phyloP scores from a whole-genome alignment of 2,329 filamentous ascomycete genomes.

The Cercospora berteroae region DNA sequence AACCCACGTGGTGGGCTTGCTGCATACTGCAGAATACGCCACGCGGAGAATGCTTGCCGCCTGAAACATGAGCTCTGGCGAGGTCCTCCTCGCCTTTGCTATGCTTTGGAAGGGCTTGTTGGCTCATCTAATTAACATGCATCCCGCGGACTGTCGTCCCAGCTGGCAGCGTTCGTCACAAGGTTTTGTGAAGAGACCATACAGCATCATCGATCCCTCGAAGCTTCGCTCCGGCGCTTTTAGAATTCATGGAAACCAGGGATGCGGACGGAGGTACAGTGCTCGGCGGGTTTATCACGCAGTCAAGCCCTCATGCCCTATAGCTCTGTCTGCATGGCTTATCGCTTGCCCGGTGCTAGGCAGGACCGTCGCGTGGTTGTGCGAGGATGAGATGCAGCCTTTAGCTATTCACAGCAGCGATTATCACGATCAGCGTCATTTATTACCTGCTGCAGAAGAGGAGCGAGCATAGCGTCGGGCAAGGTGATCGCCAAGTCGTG shows the following conservation, averaged over 20 bases:
- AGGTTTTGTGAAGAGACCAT: neutral
- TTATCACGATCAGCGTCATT: conserved; percentile 4
- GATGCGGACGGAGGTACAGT: neutral
- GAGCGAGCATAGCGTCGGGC: conserved; percentile 3
- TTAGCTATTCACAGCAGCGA: conserved; percentile 8
- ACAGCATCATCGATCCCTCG: neutral
- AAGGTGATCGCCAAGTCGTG: conserved; percentile 6
- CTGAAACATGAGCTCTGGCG: neutral
- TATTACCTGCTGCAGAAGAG: conserved; percentile 1
- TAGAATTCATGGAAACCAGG: neutral
- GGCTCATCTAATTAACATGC: neutral
- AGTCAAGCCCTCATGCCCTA: neutral
- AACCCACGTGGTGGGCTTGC: neutral
- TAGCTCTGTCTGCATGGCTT: neutral
- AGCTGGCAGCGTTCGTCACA: neutral
- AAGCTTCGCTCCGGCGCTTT: neutral
- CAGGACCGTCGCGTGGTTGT: neutral
- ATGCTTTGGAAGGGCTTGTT: neutral
- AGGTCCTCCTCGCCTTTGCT: neutral
- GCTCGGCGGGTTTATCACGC: neutral
- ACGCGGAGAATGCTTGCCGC: neutral
- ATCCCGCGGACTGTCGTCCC: neutral
- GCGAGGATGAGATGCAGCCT: neutral
- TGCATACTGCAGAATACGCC: neutral
- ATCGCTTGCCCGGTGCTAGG: conserved; percentile 2